Evolutionary conservation across 1,284 basidiomycete species (phyloP).

Genomic region (Cryptococcus jaspeensis): DNA sequence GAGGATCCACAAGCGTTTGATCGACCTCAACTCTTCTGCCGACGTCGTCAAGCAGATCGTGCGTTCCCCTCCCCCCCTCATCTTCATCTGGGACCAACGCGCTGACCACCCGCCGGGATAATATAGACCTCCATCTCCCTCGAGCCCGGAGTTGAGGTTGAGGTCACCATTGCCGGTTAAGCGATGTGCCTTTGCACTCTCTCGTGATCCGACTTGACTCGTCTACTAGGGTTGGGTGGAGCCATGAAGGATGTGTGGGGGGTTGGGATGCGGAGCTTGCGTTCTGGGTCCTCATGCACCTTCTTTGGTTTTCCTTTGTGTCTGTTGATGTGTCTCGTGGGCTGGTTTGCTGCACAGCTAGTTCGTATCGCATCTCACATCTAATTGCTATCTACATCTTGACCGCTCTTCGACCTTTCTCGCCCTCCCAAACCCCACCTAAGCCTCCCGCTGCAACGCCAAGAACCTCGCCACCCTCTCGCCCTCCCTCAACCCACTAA

Average conservation of each 20-base stretch:
- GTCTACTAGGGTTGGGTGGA: too few relatives aligned
- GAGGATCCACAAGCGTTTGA: constrained; percentile 99
- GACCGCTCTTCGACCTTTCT: neutral
- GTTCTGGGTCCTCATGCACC: neutral
- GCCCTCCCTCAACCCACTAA: constrained; percentile 53
- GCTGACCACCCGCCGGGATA: neutral
- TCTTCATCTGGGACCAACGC: neutral
- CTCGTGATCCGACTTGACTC: neutral
- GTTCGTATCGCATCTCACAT: too few relatives aligned
- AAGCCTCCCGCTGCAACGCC: neutral
- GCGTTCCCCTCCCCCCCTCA: constrained; percentile 46
- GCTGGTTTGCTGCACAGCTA: too few relatives aligned
- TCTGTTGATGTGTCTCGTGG: too few relatives aligned
- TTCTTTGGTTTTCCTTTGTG: neutral
- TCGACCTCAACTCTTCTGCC: constrained; percentile 97
- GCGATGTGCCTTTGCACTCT: constrained; percentile 2
- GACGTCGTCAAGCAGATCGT: constrained; percentile 99
- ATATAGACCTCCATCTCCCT: constrained; percentile 91
- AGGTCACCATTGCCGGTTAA: constrained; percentile 86
- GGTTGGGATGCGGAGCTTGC: too few relatives aligned
- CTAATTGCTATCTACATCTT: neutral
- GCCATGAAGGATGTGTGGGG: too few relatives aligned
- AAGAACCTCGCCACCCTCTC: constrained; percentile 43
- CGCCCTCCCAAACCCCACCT: too few relatives aligned
- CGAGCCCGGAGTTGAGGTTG: constrained; percentile 98